These are phyloP conservation scores for Rossbeevera mucosa DNA, from an alignment of 768 basidiomycete genomes.

Conservation along the genomic window DNA sequence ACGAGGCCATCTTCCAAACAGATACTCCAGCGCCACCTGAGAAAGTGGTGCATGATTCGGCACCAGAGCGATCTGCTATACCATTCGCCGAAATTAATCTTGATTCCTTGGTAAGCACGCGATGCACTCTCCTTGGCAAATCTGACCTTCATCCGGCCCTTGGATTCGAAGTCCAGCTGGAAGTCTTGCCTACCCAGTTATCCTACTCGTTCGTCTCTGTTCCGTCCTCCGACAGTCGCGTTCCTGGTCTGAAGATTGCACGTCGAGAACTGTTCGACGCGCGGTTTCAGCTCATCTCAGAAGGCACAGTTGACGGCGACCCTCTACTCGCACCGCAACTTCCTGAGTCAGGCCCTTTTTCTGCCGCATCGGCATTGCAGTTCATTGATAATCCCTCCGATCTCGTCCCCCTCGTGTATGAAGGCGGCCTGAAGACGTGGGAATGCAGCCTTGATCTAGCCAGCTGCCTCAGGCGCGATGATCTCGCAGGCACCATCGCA, in stretches of 20 bases:
- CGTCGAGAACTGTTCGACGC: slow-evolving; percentile 93
- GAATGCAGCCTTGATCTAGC: slow-evolving; percentile 91
- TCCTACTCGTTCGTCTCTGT: slow-evolving; percentile 74
- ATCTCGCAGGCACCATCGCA: slow-evolving; percentile 16
- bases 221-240: slow-evolving; percentile 35
- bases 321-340: slow-evolving; percentile 7
- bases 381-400: slow-evolving; percentile 85
- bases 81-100: slow-evolving; percentile 30
- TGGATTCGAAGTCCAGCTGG: slow-evolving; percentile 46
- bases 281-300: slow-evolving; percentile 85
- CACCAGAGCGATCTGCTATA: slow-evolving; percentile 2
- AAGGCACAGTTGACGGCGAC: slow-evolving; percentile 25
- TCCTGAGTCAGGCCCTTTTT: neutral
- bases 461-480: slow-evolving; percentile 47
- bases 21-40: neutral
- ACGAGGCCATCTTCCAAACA: slow-evolving; percentile 18
- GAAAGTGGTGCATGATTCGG: neutral
- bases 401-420: slow-evolving; percentile 87
- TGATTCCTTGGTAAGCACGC: slow-evolving; percentile 28
- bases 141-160: slow-evolving; percentile 5
- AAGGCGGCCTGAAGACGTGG: slow-evolving; percentile 98
- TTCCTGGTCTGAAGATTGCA: slow-evolving; percentile 38
- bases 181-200: slow-evolving; percentile 62
- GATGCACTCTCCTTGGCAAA: neutral
- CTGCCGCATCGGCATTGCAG: slow-evolving; percentile 38